Base-by-base conservation (phyloP, 2,329 filamentous ascomycete species). In the Xylariaceae sp. region DNA sequence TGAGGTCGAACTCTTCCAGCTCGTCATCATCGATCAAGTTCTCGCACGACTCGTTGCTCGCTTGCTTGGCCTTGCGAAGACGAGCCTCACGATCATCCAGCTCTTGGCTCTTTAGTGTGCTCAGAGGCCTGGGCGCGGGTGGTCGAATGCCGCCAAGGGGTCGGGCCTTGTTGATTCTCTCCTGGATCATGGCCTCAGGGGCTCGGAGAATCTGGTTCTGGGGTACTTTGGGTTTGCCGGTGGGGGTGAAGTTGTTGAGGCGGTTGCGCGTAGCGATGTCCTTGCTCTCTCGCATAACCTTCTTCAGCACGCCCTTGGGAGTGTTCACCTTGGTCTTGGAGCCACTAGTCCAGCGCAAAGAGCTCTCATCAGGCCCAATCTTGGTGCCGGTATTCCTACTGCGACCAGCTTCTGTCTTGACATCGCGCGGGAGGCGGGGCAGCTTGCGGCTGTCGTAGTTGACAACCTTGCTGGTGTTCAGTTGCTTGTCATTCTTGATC, bases 381-480 rank as follows among this genome's bases (percentile, higher is more conserved):
- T 56, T 56, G 17, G 66, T 63, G 36, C 58, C 56, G 19, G 48
- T 50, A 13, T 55, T 56, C 0, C 50, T 50, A 1, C 17, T 31
- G 36, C 51, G 54, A 31, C 28, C 57, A 28, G 55, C 48, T 36
- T 49, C 45, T 47, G 42, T 58, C 48, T 54, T 62, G 7, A 63
- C 67, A 53, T 69, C 71, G 62, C 63, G 71, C 48, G 60, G 73
- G 54, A 59, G 66, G 6, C 69, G 73, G 1, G 79, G 78, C 10
- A 84, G 66, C 17, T 65, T 57, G 28, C 69, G 74, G 42, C 72
- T 69, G 52, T 80, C 75, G 34, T 60, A 68, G 40, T 57, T 56
- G 31, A 88, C 75, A 36, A 89, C 75, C 52, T 76, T 78, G 54
- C 80, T 79, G 13, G 74, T 75, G 51, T 85, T 82, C 50, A 77